Percentiles rank a stretch among this genome's conserved stretches.
Conservation (phyloP, 306 rosid genomes). For the Luffa aegyptiaca region DNA sequence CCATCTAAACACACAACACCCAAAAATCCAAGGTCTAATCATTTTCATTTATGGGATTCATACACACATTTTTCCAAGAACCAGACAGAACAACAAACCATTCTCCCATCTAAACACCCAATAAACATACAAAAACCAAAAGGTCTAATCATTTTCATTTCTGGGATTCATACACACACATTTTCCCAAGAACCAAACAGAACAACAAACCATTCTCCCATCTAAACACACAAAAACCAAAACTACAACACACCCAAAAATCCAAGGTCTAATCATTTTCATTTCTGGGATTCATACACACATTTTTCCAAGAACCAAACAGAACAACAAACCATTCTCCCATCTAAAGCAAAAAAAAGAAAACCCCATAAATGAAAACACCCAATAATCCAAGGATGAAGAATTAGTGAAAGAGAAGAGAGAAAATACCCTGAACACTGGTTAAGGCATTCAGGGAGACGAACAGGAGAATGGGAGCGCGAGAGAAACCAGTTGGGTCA, state of each 20-base stretch:
- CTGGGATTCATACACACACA: background rate
- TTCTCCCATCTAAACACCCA: background rate
- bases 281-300: background rate
- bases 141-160: background rate
- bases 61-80: background rate
- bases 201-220: background rate
- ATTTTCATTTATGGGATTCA: background rate
- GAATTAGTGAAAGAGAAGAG: background rate
- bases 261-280: background rate
- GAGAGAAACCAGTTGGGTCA: slow-evolving; percentile 43
- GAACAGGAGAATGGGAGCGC: slow-evolving; percentile 73
- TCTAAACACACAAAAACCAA: background rate
- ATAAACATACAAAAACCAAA: background rate
- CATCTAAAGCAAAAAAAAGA: background rate
- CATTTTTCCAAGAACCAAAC: background rate
- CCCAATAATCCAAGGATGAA: no score
- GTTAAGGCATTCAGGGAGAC: slow-evolving; percentile 80
- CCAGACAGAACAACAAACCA: no score
- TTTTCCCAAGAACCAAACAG: background rate
- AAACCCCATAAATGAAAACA: background rate
- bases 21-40: background rate
- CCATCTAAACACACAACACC: no score
- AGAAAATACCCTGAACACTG: slow-evolving; percentile 72
- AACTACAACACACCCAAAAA: background rate
- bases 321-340: background rate